Evolutionary conservation across 345 rosid species (phyloP), one percentile per base, ranked within the genome.

Genomic region (Lepidium didymum): DNA sequence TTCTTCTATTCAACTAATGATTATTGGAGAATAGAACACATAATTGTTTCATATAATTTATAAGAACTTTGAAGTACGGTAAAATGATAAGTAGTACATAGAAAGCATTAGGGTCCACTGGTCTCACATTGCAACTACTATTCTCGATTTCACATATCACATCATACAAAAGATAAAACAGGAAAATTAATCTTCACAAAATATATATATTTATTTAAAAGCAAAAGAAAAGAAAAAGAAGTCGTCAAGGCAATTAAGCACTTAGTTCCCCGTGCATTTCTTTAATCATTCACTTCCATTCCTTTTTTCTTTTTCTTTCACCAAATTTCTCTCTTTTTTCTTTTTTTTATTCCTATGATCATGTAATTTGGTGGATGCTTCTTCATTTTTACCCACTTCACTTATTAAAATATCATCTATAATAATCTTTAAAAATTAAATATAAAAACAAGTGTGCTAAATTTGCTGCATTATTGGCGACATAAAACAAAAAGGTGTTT

Each of bases 231-330:
- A 19, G 44, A 38, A 73, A 73, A 73, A 73, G 61, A 47, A 65
- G 77, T 73, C 66, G 66, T 73, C 76, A 47, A 65, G 71, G 71
- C 53, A 72, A 64, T 72, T 72, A 72, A 72, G 71, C 71, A 64
- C 76, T 73, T 65, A 73, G 64, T 56, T 51, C 62, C 66, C 65
- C 71, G 77, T 73, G 77, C 77, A 73, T 65, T 56, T 64, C 37
- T 73, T 73, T 73, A 72, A 73, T 73, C 72, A 73, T 65, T 72
- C 71, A 41, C 38, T 73, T 73, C 31, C 70, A 7, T 10, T 21
- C 11, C 38, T 65, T 63, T 73, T 40, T 37, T 46, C 7, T 15
- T 10, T 19, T 44, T 10, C 19, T 53, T 43, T 21, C 61, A 29
- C 31, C 33, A 27, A 54, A 54, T 43, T 55, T 41, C 13, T 33